A percentile compares a stretch with the other conserved stretches of the same genome.
phyloP scores from a whole-genome alignment of 164 flowering plant genomes.

The Echeveria elegans region DNA sequence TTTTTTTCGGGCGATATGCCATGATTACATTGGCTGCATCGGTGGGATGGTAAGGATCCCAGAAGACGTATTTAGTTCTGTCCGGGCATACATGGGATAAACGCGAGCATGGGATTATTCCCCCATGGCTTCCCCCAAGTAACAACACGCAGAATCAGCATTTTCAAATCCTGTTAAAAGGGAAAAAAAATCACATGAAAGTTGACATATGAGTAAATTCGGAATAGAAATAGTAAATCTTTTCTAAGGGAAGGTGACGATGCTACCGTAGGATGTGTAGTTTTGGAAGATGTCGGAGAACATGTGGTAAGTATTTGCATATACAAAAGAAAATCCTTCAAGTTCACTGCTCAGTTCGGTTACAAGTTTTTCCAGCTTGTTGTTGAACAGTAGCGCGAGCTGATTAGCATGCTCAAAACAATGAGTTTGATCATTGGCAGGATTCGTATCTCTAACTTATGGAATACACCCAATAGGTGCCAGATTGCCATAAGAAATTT shows the following conservation, averaged over 20 bases:
- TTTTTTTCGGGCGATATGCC: conserved; percentile 43
- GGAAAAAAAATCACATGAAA: too few relatives aligned
- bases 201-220: too few relatives aligned
- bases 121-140: conserved; percentile 50
- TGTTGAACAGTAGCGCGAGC: conserved; percentile 42
- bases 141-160: conserved; percentile 43
- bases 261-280: conserved; percentile 45
- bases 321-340: conserved; percentile 33
- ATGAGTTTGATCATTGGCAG: conserved; percentile 23
- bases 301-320: conserved; percentile 47
- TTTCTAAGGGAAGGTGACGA: too few relatives aligned
- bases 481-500: conserved; percentile 50
- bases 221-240: too few relatives aligned
- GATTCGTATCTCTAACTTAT: conserved; percentile 40
- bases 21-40: conserved; percentile 51
- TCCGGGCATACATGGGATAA: conserved; percentile 43
- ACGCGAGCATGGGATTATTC: conserved; percentile 50
- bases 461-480: conserved; percentile 86
- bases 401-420: conserved; percentile 45
- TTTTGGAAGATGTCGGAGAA: conserved; percentile 39
- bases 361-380: conserved; percentile 31
- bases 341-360: conserved; percentile 29
- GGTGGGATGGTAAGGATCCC: conserved; percentile 74
- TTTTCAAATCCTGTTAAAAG: conserved; percentile 44
- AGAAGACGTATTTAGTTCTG: conserved; percentile 54